Conservation (phyloP, 1,139 yeast genomes). For the Geotrichum bryndzae region DNA sequence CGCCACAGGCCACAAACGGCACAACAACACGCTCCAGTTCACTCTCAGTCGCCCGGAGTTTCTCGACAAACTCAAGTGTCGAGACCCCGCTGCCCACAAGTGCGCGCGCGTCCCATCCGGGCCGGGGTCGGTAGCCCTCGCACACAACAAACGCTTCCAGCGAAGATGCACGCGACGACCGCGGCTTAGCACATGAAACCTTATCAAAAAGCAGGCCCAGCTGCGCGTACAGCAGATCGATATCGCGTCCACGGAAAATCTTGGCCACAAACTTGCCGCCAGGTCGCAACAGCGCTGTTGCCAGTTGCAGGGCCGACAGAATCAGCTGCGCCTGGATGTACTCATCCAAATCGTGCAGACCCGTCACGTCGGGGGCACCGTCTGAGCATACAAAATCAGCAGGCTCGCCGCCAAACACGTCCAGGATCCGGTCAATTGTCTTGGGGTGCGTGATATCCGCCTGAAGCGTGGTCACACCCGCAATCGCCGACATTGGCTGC, state of each 20-base stretch:
- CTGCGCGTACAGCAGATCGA: slow-evolving; percentile 84
- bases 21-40: slow-evolving; percentile 68
- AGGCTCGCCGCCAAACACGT: slow-evolving; percentile 79
- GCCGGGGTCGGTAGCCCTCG: slow-evolving; percentile 73
- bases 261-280: slow-evolving; percentile 96
- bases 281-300: slow-evolving; percentile 77
- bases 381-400: slow-evolving; percentile 96
- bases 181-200: slow-evolving; percentile 92
- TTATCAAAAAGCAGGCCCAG: slow-evolving; percentile 74
- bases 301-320: slow-evolving; percentile 80
- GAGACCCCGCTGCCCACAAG: slow-evolving; percentile 47
- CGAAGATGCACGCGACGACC: slow-evolving; percentile 90
- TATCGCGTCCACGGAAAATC: slow-evolving; percentile 91
- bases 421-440: slow-evolving; percentile 68
- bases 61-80: slow-evolving; percentile 13
- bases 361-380: slow-evolving; percentile 99
- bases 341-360: slow-evolving; percentile 92
- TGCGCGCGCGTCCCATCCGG: slow-evolving; percentile 67
- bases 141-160: slow-evolving; percentile 92
- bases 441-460: slow-evolving; percentile 97
- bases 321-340: slow-evolving; percentile 93
- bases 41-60: neutral
- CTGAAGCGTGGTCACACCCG: slow-evolving; percentile 80
- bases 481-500: slow-evolving; percentile 95
- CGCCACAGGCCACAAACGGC: slow-evolving; percentile 91